A percentile compares a stretch with the other conserved stretches of the same genome.
Conservation (phyloP, 2,329 filamentous ascomycete genomes). For the Penicillium olsonii region DNA sequence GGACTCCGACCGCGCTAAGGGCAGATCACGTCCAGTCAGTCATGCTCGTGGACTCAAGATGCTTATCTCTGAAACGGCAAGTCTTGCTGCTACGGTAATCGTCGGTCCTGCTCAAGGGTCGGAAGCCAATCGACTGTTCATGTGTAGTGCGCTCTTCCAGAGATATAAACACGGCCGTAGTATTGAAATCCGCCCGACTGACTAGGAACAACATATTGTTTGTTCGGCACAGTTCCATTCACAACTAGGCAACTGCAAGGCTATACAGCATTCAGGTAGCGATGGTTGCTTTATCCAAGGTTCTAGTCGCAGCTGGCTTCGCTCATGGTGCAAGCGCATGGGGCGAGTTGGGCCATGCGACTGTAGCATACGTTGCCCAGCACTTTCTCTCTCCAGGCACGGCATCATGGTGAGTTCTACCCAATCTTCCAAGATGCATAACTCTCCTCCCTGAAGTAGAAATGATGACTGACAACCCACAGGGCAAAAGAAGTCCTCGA, state of each 20-base stretch:
- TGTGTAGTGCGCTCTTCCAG: neutral
- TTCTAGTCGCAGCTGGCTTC: conserved; percentile 12
- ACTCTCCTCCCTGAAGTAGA: no score
- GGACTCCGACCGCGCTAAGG: neutral
- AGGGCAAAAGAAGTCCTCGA: conserved; percentile 45
- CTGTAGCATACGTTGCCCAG: conserved; percentile 57
- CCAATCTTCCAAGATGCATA: neutral
- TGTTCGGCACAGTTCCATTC: neutral
- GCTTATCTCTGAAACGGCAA: neutral
- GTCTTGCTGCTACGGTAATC: neutral
- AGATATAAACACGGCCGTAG: neutral
- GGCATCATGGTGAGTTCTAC: conserved; percentile 37
- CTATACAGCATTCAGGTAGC: no score
- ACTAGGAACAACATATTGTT: no score
- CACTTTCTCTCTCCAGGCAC: conserved; percentile 48
- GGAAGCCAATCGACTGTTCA: neutral
- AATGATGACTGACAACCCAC: conserved; percentile 2
- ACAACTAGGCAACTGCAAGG: no score
- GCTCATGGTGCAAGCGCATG: conserved; percentile 42
- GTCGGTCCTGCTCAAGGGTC: neutral
- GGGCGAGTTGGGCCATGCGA: conserved; percentile 57
- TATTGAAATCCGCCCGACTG: no score
- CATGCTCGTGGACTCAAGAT: neutral
- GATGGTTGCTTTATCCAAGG: conserved; percentile 15
- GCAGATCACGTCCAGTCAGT: neutral